Percentiles rank a stretch among this genome's conserved stretches.
Evolutionary conservation across 148 eudicot species (phyloP).

Genomic region (Nepenthes gracilis): DNA sequence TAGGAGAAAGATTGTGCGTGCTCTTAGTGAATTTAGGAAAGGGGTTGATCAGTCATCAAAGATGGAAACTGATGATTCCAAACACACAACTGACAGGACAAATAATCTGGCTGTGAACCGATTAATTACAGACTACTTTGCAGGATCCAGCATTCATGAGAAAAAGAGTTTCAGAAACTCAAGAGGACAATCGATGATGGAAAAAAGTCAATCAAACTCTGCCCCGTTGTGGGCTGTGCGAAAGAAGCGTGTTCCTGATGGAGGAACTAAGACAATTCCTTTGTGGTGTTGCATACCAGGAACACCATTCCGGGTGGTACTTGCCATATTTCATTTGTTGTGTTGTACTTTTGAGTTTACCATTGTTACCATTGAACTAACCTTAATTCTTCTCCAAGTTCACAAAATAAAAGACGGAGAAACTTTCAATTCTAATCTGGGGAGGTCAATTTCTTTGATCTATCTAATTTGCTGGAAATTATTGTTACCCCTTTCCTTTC

Average conservation of each 20-base stretch:
- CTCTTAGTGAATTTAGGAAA: constrained; percentile 47
- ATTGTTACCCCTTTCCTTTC: no score
- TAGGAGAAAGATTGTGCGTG: constrained; percentile 71
- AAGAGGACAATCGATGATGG: constrained; percentile 12
- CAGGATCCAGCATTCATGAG: constrained; percentile 26
- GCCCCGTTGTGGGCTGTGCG: constrained; percentile 12
- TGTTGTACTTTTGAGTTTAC: not conserved
- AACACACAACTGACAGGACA: constrained; percentile 14
- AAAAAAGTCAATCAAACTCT: constrained; percentile 20
- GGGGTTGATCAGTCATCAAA: constrained; percentile 17
- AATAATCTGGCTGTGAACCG: constrained; percentile 37
- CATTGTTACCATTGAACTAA: not conserved
- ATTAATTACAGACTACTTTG: constrained; percentile 76
- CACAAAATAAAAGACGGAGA: no score
- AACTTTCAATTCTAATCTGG: no score
- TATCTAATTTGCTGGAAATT: no score
- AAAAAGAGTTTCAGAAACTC: constrained; percentile 17
- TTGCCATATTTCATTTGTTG: not conserved
- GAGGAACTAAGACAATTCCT: constrained; percentile 41
- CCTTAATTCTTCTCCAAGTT: not conserved
- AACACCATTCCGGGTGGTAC: constrained; percentile 92
- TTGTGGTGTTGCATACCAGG: constrained; percentile 76
- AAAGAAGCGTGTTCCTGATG: constrained; percentile 11
- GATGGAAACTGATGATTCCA: constrained; percentile 19
- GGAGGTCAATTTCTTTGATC: no score